phyloP scores from a whole-genome alignment of 352 stramenopile genomes.

The Pythium oligandrum region DNA sequence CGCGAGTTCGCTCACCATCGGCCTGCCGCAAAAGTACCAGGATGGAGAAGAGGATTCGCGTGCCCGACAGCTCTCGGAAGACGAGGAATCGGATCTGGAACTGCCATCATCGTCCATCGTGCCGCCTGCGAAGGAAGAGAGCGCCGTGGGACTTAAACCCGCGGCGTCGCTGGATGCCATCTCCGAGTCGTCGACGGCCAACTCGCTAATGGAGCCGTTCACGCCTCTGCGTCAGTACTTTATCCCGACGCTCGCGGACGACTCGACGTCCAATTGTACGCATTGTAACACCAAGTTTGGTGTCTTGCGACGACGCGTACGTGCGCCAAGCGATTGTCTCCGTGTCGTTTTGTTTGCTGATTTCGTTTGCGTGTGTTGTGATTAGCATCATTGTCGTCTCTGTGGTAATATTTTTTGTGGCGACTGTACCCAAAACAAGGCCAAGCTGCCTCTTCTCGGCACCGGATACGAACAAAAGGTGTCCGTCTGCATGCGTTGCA shows the following conservation, averaged over 20 bases:
- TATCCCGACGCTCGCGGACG: constrained; percentile 45
- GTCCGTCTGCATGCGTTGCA: constrained; percentile 69
- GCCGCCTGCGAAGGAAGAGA: neutral
- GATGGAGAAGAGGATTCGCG: constrained; percentile 2
- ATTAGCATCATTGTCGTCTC: constrained; percentile 67
- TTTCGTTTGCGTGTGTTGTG: neutral
- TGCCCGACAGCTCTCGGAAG: constrained; percentile 10
- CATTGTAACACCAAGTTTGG: constrained; percentile 74
- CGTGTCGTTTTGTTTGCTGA: too few relatives aligned
- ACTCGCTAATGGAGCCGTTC: constrained; percentile 13
- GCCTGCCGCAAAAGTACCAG: constrained; percentile 5
- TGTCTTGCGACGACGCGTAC: constrained; percentile 62
- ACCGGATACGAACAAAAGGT: constrained; percentile 64
- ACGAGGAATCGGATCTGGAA: constrained; percentile 15
- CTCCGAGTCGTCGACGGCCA: neutral
- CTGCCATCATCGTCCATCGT: constrained; percentile 1
- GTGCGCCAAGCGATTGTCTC: constrained; percentile 3
- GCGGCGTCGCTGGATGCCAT: neutral
- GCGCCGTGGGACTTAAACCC: neutral
- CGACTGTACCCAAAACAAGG: constrained; percentile 71
- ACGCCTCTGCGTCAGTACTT: constrained; percentile 43
- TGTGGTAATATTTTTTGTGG: constrained; percentile 72
- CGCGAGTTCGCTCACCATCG: constrained; percentile 13
- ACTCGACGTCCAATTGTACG: constrained; percentile 39
- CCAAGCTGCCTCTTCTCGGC: constrained; percentile 52